These are phyloP conservation scores for Pythium guiyangense DNA, from an alignment of 352 stramenopile species.

Conservation along the genomic window DNA sequence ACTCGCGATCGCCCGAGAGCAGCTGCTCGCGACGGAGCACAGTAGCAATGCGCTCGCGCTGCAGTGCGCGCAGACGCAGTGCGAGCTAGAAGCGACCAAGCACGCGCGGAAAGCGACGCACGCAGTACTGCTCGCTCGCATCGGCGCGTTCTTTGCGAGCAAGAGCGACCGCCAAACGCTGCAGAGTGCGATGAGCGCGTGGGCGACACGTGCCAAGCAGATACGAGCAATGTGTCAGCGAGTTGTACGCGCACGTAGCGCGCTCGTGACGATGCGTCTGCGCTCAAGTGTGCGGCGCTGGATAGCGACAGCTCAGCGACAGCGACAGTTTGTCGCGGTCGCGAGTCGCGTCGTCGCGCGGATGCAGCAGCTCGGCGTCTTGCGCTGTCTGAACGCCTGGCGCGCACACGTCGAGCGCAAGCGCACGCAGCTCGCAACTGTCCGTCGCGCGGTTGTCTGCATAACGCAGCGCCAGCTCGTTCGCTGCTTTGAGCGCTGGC, in stretches of 20 bases:
- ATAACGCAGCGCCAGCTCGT: constrained; percentile 20
- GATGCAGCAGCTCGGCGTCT: constrained; percentile 30
- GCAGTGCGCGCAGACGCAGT: background rate
- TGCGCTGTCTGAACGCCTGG: constrained; percentile 55
- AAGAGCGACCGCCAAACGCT: constrained; percentile 28
- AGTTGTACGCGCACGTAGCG: background rate
- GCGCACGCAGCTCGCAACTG: constrained; percentile 19
- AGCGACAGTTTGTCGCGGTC: background rate
- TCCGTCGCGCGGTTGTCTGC: constrained; percentile 24
- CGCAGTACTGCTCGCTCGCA: constrained; percentile 22
- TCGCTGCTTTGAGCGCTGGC: constrained; percentile 17
- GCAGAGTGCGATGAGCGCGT: background rate
- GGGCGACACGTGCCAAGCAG: constrained; percentile 5
- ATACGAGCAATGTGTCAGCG: constrained; percentile 11
- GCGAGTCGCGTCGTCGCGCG: constrained; percentile 3
- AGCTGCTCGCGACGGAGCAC: constrained; percentile 5
- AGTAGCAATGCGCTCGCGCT: background rate
- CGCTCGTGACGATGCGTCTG: background rate
- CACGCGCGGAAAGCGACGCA: constrained; percentile 10
- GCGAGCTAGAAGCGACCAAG: background rate
- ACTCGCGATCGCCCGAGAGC: background rate
- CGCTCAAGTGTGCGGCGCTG: constrained; percentile 5
- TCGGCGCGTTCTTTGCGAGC: constrained; percentile 28
- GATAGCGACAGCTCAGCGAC: constrained; percentile 1
- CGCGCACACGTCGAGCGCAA: constrained; percentile 13